Percentiles rank a stretch among this genome's conserved stretches.
phyloP scores from a whole-genome alignment of 2,329 filamentous ascomycete genomes.

The Ophiostoma sp. region DNA sequence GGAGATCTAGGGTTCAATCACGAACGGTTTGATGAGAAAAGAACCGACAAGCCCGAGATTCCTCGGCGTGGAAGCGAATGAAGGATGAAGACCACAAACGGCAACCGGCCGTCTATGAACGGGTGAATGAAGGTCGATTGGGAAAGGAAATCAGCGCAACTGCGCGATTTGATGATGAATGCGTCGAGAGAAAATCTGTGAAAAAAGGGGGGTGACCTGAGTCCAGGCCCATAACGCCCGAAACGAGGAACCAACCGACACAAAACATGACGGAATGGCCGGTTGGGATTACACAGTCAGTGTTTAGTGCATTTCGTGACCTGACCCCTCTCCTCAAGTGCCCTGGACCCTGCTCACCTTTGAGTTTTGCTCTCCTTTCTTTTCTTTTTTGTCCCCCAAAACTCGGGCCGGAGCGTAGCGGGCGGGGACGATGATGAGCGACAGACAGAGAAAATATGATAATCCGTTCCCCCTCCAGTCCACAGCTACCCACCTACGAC shows the following conservation, averaged over 20 bases:
- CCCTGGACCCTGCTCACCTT: slow-evolving; percentile 7
- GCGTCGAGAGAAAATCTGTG: neutral
- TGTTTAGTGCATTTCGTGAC: neutral
- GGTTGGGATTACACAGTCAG: neutral
- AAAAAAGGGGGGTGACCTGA: neutral
- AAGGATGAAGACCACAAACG: neutral
- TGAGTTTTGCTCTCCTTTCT: neutral
- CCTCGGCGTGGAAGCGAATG: neutral
- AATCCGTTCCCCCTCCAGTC: too few relatives aligned
- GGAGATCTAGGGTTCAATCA: neutral
- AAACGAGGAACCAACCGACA: neutral
- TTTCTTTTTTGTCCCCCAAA: neutral
- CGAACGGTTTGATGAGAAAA: neutral
- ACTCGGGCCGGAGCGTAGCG: slow-evolving; percentile 9
- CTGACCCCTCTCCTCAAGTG: neutral
- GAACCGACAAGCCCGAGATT: neutral
- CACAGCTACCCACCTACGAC: neutral
- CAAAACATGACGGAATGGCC: neutral
- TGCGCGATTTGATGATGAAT: neutral
- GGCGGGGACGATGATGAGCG: neutral
- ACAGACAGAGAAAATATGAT: neutral
- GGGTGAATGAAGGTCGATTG: neutral
- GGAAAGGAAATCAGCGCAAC: neutral
- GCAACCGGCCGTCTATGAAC: neutral
- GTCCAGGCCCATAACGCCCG: neutral